A percentile compares a stretch with the other conserved stretches of the same genome.
Conservation (phyloP, 768 basidiomycete genomes). For the Boletus tomentosulus region DNA sequence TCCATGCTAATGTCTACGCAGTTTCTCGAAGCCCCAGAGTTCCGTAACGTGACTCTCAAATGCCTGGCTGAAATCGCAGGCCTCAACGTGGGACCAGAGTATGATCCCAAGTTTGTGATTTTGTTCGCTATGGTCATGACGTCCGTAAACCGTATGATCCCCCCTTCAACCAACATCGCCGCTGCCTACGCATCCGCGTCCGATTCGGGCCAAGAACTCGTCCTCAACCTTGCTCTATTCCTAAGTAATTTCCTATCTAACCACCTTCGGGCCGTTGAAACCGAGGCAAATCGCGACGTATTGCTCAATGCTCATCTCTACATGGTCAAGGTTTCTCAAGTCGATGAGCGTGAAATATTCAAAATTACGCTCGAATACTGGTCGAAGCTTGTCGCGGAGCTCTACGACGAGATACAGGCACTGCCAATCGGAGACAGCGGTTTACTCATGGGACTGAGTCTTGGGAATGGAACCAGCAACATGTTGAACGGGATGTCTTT, state of each 20-base stretch:
- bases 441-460: conserved; percentile 82
- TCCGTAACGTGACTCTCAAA: conserved; percentile 94
- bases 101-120: conserved; percentile 96
- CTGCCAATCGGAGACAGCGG: conserved; percentile 85
- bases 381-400: conserved; percentile 90
- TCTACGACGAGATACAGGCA: conserved; percentile 96
- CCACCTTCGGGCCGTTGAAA: conserved; percentile 93
- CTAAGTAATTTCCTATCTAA: conserved; percentile 92
- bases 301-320: conserved; percentile 96
- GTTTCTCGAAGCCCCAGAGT: conserved; percentile 97
- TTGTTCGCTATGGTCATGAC: conserved; percentile 99
- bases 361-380: conserved; percentile 99
- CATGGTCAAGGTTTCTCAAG: conserved; percentile 97
- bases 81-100: conserved; percentile 92
- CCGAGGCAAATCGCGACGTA: conserved; percentile 83
- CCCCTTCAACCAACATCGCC: conserved; percentile 91
- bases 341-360: conserved; percentile 98
- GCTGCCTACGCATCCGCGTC: conserved; percentile 86
- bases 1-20: conserved; percentile 30
- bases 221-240: conserved; percentile 97
- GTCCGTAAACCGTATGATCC: conserved; percentile 93
- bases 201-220: conserved; percentile 93
- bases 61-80: conserved; percentile 96
- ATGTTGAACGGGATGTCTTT: conserved; percentile 76
- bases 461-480: conserved; percentile 59